Conservation (phyloP, 176 grass and related monocot species). For the Aechmea fasciata region DNA sequence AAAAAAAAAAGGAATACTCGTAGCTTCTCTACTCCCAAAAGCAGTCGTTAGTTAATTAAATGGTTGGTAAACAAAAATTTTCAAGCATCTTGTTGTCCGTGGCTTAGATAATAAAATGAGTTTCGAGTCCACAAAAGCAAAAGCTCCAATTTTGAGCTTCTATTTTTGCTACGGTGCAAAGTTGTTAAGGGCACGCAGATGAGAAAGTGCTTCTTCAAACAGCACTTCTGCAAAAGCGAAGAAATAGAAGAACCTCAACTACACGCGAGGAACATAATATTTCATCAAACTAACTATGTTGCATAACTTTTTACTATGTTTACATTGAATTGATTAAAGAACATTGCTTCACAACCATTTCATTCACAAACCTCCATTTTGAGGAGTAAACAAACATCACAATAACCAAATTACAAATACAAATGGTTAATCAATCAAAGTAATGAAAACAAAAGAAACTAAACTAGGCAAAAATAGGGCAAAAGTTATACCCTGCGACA, state of each 20-base stretch:
- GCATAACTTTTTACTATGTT: not conserved
- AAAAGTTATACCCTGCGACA: conserved; percentile 10
- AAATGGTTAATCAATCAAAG: not conserved
- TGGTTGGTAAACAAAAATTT: no score
- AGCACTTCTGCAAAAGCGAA: not conserved
- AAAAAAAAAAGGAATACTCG: no score
- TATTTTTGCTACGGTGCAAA: no score
- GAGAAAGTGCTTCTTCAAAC: no score
- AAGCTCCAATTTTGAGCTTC: no score
- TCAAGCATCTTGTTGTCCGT: no score
- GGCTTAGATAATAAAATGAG: no score
- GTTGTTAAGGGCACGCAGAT: no score
- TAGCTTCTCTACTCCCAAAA: no score
- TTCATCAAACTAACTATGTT: not conserved
- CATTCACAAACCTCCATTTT: not conserved
- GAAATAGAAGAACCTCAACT: not conserved
- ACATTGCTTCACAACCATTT: not conserved
- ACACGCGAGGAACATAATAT: not conserved
- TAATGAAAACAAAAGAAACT: not conserved
- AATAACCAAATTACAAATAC: not conserved
- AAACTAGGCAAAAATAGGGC: not conserved
- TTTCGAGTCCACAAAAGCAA: no score
- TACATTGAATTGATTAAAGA: not conserved
- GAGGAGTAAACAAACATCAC: no score
- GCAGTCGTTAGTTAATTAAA: no score